Percentiles rank a stretch among this genome's conserved stretches.
Evolutionary conservation across 345 rosid species (phyloP).

Genomic region (Sonneratia alba): DNA sequence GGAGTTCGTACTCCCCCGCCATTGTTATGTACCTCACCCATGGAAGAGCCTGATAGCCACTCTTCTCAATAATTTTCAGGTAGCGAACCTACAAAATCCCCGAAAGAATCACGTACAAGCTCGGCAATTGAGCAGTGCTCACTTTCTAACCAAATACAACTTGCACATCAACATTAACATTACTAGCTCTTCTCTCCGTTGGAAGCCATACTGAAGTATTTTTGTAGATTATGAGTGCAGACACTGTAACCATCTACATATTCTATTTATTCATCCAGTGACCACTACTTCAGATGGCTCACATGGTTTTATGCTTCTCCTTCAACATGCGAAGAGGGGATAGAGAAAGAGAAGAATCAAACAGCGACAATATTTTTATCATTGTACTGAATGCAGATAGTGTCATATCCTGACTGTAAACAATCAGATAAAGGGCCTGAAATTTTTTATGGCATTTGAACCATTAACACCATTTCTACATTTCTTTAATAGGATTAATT

Average conservation of each 20-base stretch:
- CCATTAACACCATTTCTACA: not conserved
- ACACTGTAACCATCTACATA: not conserved
- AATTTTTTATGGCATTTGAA: not conserved
- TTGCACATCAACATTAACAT: not conserved
- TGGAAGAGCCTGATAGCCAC: slow-evolving; percentile 96
- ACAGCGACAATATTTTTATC: not conserved
- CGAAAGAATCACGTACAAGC: not conserved
- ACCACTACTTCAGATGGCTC: not conserved
- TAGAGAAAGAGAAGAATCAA: no score
- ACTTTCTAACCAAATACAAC: not conserved
- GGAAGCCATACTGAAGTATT: not conserved
- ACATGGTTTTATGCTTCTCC: no score
- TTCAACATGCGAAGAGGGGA: no score
- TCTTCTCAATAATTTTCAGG: slow-evolving; percentile 94
- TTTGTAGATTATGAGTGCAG: not conserved
- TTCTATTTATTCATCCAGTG: not conserved
- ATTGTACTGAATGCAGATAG: not conserved
- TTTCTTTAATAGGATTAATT: not conserved
- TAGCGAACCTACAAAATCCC: slow-evolving; percentile 64
- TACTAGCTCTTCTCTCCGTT: not conserved
- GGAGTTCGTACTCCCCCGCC: slow-evolving; percentile 95
- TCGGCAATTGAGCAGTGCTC: not conserved
- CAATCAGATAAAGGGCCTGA: not conserved
- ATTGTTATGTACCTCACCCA: slow-evolving; percentile 98
- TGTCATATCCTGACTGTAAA: not conserved